Base-by-base conservation (phyloP, 495 filamentous ascomycete genomes). In the Podospora sp. region DNA sequence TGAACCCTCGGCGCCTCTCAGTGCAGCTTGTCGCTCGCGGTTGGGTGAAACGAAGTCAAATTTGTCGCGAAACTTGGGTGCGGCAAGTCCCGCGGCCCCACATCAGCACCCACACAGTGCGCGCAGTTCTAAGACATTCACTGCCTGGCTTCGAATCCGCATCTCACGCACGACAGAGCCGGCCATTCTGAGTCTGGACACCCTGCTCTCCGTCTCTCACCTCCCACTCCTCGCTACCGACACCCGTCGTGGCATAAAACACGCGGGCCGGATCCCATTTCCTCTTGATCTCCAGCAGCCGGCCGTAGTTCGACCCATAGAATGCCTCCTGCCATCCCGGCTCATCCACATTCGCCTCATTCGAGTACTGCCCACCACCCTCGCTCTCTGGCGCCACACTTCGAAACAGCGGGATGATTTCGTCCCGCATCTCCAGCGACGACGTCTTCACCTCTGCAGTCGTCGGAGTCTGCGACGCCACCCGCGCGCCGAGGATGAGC, bases 291-390 rank as follows among this genome's bases (percentile, higher is more conserved):
- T 71, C 49, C 9, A 82, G 73, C 62, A 88, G 71, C 6, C 77
- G 75, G 9, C 64, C 63, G 62, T 88, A 88, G 57, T 83, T 79
- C 12, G 26, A 57, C 0, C 85, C 86, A 66, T 82, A 88, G 75
- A 87, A 89, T 1, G 79, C 77, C 72, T 83, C 73, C 75, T 87
- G 81, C 82, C 85, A 88, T 52, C 85, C 70, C 0, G 86, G 84
- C 72, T 88, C 84, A 22, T 78, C 72, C n/a, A 83, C 77, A 72
- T 88, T 82, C 16, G 76, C 82, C 68, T 84, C 82, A 50, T 82
- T 83, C 53, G 82, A 51, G 65, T 83, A 84, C n/a, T 76, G 70
- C 6, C 82, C 82, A 14, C 12, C 75, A 69, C 7, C 71, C 40
- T 46, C 40, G 73, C 2, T 22, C 65, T 33, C 56, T 0, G 65